Conservation (phyloP, 2,329 filamentous ascomycete genomes). For the Fusarium sp. region DNA sequence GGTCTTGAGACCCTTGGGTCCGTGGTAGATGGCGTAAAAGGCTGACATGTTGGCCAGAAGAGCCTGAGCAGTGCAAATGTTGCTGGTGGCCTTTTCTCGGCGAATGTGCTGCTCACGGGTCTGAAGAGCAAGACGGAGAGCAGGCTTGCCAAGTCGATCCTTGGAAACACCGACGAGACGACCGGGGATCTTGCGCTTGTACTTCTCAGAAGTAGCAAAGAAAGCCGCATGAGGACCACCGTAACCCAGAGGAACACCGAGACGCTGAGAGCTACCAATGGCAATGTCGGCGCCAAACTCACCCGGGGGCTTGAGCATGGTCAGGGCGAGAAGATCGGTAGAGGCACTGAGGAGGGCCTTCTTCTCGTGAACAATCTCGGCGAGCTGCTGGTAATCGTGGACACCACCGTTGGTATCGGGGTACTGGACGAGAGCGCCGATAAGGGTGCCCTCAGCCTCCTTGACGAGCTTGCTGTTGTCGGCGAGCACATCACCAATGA, state of each 20-base stretch:
- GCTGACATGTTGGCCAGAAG: slow-evolving; percentile 95
- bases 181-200: slow-evolving; percentile 94
- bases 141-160: slow-evolving; percentile 79
- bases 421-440: slow-evolving; percentile 93
- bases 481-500: slow-evolving; percentile 78
- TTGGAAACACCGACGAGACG: slow-evolving; percentile 91
- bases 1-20: slow-evolving; percentile 81
- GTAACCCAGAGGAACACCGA: slow-evolving; percentile 91
- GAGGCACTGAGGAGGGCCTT: slow-evolving; percentile 87
- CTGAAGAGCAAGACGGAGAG: slow-evolving; percentile 75
- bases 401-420: slow-evolving; percentile 88
- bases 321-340: slow-evolving; percentile 89
- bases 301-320: slow-evolving; percentile 86
- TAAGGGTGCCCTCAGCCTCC: slow-evolving; percentile 80
- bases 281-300: slow-evolving; percentile 96
- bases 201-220: slow-evolving; percentile 82
- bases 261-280: slow-evolving; percentile 89
- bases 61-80: slow-evolving; percentile 96
- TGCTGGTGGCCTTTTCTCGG: slow-evolving; percentile 95
- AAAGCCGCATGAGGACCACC: slow-evolving; percentile 96
- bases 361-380: slow-evolving; percentile 80
- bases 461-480: slow-evolving; percentile 72
- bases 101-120: slow-evolving; percentile 97
- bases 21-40: slow-evolving; percentile 94
- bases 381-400: slow-evolving; percentile 78